Evolutionary conservation across 306 rosid genomes (phyloP), one percentile per base, ranked within the genome.

Genomic region (Prunus padus): DNA sequence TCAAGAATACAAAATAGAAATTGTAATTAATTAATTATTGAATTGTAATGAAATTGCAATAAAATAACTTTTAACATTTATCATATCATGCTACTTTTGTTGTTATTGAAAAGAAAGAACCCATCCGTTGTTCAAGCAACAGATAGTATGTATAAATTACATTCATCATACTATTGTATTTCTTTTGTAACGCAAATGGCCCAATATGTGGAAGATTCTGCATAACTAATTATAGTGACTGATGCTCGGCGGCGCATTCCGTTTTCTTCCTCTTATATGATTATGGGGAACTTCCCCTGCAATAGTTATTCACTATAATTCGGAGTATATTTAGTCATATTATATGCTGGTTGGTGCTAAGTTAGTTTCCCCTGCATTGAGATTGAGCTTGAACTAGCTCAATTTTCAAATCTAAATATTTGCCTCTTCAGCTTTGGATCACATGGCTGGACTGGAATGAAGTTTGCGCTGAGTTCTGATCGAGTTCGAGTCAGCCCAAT

Each of bases 61-160:
- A n/a, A n/a, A n/a, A n/a, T n/a, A 28, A 28, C 30, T 3, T 28
- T 3, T 19, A 57, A 16, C 56, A 33, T 37, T n/a, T 50, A 7
- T 69, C n/a, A 25, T 23, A 69, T 40, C 5, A 45, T 57, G 25
- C 59, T 74, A n/a, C 13, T 80, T 72, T 60, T 79, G 64, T 79
- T 77, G 23, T 80, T 70, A 94, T 87, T 82, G 92, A 82, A 65
- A 88, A 86, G 30, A 28, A 28, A 28, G 67, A 94, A 87, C 66
- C 91, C 89, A 67, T 86, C 88, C 57, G 77, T 87, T 65, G 77
- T 76, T 60, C 92, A 86, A 85, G 78, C 77, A 60, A 54, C 84
- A 7, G 82, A 78, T 78, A 94, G 93, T 94, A 83, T 31, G 84
- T 76, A 31, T 37, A 55, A 6, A 77, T 55, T 47, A 25, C 49